phyloP scores from a whole-genome alignment of 2,329 filamentous ascomycete genomes.

The Claviceps fusiformis region DNA sequence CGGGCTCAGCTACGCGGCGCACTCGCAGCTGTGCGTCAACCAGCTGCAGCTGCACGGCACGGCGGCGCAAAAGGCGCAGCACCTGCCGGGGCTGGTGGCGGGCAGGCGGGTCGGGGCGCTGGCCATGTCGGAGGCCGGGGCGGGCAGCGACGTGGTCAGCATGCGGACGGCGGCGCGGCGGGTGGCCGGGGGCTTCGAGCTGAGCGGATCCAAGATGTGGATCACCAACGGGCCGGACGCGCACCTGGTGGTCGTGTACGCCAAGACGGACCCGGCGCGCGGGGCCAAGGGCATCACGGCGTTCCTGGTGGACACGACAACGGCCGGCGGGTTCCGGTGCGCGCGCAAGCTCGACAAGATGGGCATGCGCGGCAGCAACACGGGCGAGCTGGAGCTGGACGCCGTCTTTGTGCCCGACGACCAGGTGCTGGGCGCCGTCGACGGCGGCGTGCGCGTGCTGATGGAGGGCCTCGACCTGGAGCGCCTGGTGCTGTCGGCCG shows the following conservation, averaged over 20 bases:
- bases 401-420: slow-evolving; percentile 75
- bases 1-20: slow-evolving; percentile 84
- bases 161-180: slow-evolving; percentile 79
- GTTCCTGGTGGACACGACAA: slow-evolving; percentile 66
- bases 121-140: slow-evolving; percentile 88
- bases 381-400: slow-evolving; percentile 85
- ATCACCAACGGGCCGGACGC: slow-evolving; percentile 97
- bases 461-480: slow-evolving; percentile 97
- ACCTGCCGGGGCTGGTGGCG: slow-evolving; percentile 67
- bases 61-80: slow-evolving; percentile 62
- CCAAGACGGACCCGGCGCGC: slow-evolving; percentile 72
- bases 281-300: slow-evolving; percentile 88
- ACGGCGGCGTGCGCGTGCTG: slow-evolving; percentile 75
- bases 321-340: slow-evolving; percentile 62
- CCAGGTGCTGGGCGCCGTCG: slow-evolving; percentile 66
- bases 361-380: slow-evolving; percentile 95
- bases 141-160: slow-evolving; percentile 85
- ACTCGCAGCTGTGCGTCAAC: slow-evolving; percentile 93
- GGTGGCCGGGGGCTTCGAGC: slow-evolving; percentile 70
- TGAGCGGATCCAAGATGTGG: slow-evolving; percentile 97
- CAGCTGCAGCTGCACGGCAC: slow-evolving; percentile 85
- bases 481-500: slow-evolving; percentile 78
- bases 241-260: slow-evolving; percentile 89
- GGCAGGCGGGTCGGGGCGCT: slow-evolving; percentile 74
- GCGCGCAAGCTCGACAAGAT: slow-evolving; percentile 92